A percentile compares a stretch with the other conserved stretches of the same genome.
Conservation (phyloP, 2,329 filamentous ascomycete species). For the Claviceps digitariae region DNA sequence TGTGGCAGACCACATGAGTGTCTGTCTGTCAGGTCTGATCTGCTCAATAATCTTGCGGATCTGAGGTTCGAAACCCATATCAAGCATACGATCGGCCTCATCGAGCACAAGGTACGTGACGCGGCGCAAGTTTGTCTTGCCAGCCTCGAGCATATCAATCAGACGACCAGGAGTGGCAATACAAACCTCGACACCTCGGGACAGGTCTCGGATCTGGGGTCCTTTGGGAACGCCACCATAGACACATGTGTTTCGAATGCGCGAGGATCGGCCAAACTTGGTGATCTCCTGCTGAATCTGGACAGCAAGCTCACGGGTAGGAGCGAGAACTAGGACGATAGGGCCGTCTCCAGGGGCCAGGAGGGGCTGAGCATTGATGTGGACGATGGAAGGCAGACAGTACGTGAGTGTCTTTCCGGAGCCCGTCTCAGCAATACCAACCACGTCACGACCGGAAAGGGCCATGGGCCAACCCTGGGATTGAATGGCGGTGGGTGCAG, state of each 20-base stretch:
- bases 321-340: constrained; percentile 90
- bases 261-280: constrained; percentile 96
- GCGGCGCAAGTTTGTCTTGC: constrained; percentile 94
- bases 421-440: constrained; percentile 97
- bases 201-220: constrained; percentile 87
- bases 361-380: constrained; percentile 98
- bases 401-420: constrained; percentile 99
- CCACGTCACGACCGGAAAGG: constrained; percentile 91
- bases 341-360: constrained; percentile 90
- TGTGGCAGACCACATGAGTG: constrained; percentile 98
- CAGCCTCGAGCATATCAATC: constrained; percentile 96
- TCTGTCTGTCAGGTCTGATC: constrained; percentile 96
- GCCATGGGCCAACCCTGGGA: constrained; percentile 99
- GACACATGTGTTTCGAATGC: constrained; percentile 96
- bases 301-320: constrained; percentile 93
- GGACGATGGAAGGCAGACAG: constrained; percentile 93
- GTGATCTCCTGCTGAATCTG: constrained; percentile 98
- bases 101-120: constrained; percentile 97
- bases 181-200: constrained; percentile 92
- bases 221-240: constrained; percentile 99
- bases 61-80: constrained; percentile 99
- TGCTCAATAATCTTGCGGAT: constrained; percentile 98
- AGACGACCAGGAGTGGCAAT: constrained; percentile 96
- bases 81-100: constrained; percentile 98
- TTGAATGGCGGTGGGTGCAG: constrained; percentile 87